Percentiles rank a stretch among this genome's conserved stretches.
These are phyloP conservation scores for Chenopodium suecicum DNA, from an alignment of 148 eudicot genomes.

Conservation along the genomic window DNA sequence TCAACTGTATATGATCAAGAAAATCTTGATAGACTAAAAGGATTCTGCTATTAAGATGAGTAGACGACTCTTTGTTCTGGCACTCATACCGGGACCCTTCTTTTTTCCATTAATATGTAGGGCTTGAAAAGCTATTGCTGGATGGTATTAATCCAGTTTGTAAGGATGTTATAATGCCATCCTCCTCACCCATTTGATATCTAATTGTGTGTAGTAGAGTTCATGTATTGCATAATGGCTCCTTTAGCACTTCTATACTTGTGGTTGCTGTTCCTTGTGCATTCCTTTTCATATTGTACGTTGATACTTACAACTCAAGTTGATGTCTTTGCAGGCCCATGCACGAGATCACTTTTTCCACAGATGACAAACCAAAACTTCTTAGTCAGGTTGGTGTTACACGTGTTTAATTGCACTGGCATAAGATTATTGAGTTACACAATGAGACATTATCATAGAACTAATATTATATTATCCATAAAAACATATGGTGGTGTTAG, in stretches of 20 bases:
- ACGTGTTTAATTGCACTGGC: neutral
- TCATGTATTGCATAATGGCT: neutral
- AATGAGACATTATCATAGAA: neutral
- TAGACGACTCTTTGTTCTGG: constrained; percentile 6
- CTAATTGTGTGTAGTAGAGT: neutral
- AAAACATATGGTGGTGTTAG: neutral
- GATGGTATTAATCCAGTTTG: neutral
- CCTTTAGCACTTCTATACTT: neutral
- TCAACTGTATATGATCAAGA: neutral
- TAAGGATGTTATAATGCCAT: neutral
- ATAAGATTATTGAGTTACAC: neutral
- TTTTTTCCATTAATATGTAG: neutral
- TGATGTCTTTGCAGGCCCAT: constrained; percentile 60
- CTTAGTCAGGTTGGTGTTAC: constrained; percentile 66
- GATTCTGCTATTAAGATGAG: neutral
- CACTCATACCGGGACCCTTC: neutral
- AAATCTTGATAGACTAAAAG: neutral
- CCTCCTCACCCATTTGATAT: constrained; percentile 5
- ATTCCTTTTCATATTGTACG: neutral
- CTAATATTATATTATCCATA: neutral
- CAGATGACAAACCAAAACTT: constrained; percentile 86
- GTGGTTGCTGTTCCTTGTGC: neutral
- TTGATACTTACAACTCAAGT: constrained; percentile 17
- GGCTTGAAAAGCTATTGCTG: neutral
- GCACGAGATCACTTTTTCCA: constrained; percentile 85